These are phyloP conservation scores for Fomitopsis pulvina DNA, from an alignment of 768 basidiomycete species.

Conservation along the genomic window DNA sequence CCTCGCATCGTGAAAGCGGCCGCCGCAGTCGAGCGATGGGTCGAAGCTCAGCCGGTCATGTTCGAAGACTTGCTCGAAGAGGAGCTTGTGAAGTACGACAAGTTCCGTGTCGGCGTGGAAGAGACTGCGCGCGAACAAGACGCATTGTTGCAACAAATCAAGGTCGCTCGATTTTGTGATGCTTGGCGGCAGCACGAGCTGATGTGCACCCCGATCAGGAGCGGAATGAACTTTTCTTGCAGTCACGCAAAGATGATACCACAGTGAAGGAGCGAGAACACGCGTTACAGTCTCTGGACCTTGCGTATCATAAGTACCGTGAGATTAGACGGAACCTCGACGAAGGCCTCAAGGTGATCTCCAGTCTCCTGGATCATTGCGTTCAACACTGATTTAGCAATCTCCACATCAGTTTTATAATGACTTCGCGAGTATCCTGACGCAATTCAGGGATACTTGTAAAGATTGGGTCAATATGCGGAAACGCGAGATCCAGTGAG, in stretches of 20 bases:
- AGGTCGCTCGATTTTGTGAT: conserved; percentile 37
- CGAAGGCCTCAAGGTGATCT: conserved; percentile 75
- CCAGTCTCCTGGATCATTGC: neutral
- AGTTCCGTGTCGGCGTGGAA: conserved; percentile 47
- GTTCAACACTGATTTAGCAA: neutral
- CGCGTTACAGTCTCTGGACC: conserved; percentile 75
- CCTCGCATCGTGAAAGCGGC: conserved; percentile 61
- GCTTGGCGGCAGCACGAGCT: too few relatives aligned
- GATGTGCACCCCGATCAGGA: conserved; percentile 39
- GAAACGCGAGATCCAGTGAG: conserved; percentile 72
- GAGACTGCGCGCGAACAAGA: conserved; percentile 57
- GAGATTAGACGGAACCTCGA: conserved; percentile 82
- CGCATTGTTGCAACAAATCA: conserved; percentile 56
- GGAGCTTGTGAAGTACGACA: conserved; percentile 78
- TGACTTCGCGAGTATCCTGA: conserved; percentile 65
- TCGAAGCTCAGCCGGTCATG: conserved; percentile 74
- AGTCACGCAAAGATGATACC: conserved; percentile 73
- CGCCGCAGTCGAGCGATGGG: conserved; percentile 55
- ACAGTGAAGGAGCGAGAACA: conserved; percentile 74
- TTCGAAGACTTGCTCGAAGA: conserved; percentile 81
- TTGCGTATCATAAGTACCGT: conserved; percentile 81
- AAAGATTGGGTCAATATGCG: conserved; percentile 67
- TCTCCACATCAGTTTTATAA: conserved; percentile 89
- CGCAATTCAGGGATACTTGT: conserved; percentile 71
- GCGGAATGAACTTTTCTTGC: conserved; percentile 66